These are phyloP conservation scores for Anthostomella pinea DNA, from an alignment of 2,329 filamentous ascomycete species.

Conservation along the genomic window DNA sequence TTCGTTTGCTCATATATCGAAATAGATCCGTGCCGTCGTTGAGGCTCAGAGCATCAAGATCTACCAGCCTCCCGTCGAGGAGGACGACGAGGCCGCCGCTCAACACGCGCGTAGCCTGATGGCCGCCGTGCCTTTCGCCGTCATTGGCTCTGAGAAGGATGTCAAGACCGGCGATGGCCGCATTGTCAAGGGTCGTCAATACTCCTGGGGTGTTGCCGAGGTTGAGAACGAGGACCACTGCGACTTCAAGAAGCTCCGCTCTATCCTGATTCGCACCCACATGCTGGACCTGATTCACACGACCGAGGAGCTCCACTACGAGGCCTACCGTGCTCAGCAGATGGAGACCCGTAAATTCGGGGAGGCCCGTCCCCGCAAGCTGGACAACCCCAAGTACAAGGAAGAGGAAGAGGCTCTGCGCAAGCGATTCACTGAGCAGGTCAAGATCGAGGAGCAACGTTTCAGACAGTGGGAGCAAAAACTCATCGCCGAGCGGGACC, in stretches of 20 bases:
- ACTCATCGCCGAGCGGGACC: slow-evolving; percentile 96
- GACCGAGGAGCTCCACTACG: slow-evolving; percentile 98
- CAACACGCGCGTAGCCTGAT: slow-evolving; percentile 93
- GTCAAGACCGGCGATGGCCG: slow-evolving; percentile 94
- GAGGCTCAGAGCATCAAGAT: slow-evolving; percentile 99
- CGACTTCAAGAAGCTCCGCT: slow-evolving; percentile 99
- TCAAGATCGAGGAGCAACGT: slow-evolving; percentile 99
- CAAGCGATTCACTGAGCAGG: slow-evolving; percentile 99
- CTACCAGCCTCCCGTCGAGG: slow-evolving; percentile 95
- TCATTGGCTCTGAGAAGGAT: slow-evolving; percentile 98
- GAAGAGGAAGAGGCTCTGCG: slow-evolving; percentile 97
- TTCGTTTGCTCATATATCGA: too few species aligned
- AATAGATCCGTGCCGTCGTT: slow-evolving; percentile 89
- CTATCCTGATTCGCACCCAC: slow-evolving; percentile 97
- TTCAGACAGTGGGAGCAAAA: slow-evolving; percentile 99
- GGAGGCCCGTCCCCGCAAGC: slow-evolving; percentile 92
- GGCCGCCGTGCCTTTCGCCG: slow-evolving; percentile 96
- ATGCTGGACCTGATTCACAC: slow-evolving; percentile 99
- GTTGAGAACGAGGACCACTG: slow-evolving; percentile 99
- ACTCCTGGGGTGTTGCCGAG: slow-evolving; percentile 98
- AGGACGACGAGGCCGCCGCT: slow-evolving; percentile 94
- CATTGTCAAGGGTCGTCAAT: slow-evolving; percentile 98
- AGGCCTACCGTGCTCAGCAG: slow-evolving; percentile 97
- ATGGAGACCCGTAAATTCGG: slow-evolving; percentile 99
- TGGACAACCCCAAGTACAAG: slow-evolving; percentile 99